Conservation (phyloP, 2,329 filamentous ascomycete species). For the Alternaria novae-zelandiae region DNA sequence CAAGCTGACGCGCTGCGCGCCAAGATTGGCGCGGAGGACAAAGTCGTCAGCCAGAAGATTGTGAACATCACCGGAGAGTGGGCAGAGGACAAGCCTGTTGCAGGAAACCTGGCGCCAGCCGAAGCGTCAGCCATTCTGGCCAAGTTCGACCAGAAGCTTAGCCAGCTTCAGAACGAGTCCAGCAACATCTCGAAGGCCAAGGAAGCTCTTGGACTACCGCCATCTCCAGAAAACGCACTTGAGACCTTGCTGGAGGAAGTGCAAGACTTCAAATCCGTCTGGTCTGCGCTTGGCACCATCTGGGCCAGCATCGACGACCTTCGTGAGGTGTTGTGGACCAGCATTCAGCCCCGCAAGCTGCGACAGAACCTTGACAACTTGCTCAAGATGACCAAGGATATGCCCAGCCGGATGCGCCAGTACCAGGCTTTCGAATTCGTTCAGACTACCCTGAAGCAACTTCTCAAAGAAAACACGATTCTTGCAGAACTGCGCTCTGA, state of each 20-base stretch:
- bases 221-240: constrained; percentile 80
- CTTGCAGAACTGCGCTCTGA: constrained; percentile 93
- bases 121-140: constrained; percentile 82
- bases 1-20: constrained; percentile 93
- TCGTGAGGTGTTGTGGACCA: constrained; percentile 90
- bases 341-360: constrained; percentile 92
- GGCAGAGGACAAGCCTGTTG: constrained; percentile 97
- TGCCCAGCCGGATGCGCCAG: constrained; percentile 98
- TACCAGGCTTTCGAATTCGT: constrained; percentile 99
- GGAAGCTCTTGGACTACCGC: constrained; percentile 89
- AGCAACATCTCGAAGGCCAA: constrained; percentile 97
- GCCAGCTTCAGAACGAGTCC: constrained; percentile 82
- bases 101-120: constrained; percentile 88
- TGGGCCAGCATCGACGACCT: constrained; percentile 97
- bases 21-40: constrained; percentile 94
- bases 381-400: constrained; percentile 98
- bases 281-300: constrained; percentile 92
- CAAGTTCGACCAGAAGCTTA: constrained; percentile 84
- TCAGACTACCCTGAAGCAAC: constrained; percentile 84
- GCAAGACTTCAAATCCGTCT: constrained; percentile 98
- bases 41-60: constrained; percentile 87
- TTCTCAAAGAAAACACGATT: constrained; percentile 89
- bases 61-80: constrained; percentile 83
- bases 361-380: constrained; percentile 86
- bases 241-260: constrained; percentile 91